phyloP scores from a whole-genome alignment of 2,329 filamentous ascomycete genomes.

The Colletotrichum higginsianum region DNA sequence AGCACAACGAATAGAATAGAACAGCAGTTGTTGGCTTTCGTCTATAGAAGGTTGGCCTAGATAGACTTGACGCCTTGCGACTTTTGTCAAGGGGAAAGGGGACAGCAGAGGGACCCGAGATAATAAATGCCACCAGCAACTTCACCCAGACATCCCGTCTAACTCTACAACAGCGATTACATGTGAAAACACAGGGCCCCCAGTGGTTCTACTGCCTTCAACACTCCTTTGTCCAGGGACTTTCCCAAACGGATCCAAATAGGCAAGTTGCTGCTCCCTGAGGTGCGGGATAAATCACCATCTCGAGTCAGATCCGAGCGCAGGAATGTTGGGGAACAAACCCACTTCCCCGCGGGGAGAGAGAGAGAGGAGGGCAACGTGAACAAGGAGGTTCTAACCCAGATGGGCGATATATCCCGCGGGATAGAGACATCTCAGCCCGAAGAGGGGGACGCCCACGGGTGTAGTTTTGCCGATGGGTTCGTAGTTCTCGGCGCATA shows the following conservation, averaged over 20 bases:
- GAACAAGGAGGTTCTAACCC: background rate
- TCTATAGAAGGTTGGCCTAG: background rate
- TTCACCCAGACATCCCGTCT: background rate
- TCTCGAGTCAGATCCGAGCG: background rate
- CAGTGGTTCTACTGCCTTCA: background rate
- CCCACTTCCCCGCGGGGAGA: slow-evolving; percentile 39
- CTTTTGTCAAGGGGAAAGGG: no score
- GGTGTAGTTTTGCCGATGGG: background rate
- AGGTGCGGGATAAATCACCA: background rate
- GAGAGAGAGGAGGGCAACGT: background rate
- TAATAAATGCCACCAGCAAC: slow-evolving; percentile 16
- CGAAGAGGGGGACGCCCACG: background rate
- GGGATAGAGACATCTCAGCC: slow-evolving; percentile 17
- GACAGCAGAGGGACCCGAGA: background rate
- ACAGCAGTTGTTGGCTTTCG: no score
- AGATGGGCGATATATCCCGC: slow-evolving; percentile 33
- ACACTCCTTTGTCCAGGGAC: background rate
- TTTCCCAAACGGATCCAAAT: slow-evolving; percentile 7
- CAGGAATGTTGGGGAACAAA: slow-evolving; percentile 23
- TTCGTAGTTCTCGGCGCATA: slow-evolving; percentile 17
- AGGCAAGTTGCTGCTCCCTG: slow-evolving; percentile 20
- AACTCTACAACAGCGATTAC: slow-evolving; percentile 8
- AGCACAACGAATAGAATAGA: no score
- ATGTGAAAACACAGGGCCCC: background rate
- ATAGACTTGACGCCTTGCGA: background rate